These are phyloP conservation scores for Pseudocercospora pini-densiflorae DNA, from an alignment of 2,329 filamentous ascomycete genomes.

Conservation along the genomic window DNA sequence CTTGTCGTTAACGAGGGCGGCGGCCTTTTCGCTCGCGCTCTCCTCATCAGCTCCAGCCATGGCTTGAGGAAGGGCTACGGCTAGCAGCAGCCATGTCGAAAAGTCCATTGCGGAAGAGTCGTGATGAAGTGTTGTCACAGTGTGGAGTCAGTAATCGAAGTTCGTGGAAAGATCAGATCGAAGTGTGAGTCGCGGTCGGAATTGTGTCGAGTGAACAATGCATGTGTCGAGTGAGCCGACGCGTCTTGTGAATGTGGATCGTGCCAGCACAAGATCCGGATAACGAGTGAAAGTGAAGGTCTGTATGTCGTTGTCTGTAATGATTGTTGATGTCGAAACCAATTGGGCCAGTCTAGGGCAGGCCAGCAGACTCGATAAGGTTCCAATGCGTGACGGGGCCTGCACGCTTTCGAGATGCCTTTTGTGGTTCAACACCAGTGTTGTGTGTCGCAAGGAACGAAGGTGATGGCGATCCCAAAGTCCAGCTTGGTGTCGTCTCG, in stretches of 20 bases:
- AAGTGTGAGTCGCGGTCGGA: neutral
- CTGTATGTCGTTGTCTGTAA: neutral
- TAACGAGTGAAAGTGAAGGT: neutral
- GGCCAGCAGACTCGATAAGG: neutral
- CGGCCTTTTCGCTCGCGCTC: constrained; percentile 21
- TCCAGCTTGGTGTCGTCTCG: constrained; percentile 1
- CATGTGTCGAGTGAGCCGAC: neutral
- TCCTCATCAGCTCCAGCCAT: constrained; percentile 15
- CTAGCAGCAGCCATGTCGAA: constrained; percentile 25
- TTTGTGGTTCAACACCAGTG: constrained; percentile 8
- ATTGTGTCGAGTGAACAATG: neutral
- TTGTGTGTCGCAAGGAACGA: constrained; percentile 7
- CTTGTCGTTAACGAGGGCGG: constrained; percentile 34
- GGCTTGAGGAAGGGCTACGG: constrained; percentile 16
- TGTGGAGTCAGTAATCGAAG: neutral
- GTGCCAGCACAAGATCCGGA: constrained; percentile 19
- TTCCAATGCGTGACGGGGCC: neutral
- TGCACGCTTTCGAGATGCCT: neutral
- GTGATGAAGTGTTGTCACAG: neutral
- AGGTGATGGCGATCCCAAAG: neutral
- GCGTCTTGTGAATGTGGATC: constrained; percentile 15
- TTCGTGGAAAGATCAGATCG: neutral
- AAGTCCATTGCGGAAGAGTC: constrained; percentile 17
- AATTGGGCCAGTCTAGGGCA: neutral
- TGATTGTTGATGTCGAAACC: neutral